These are phyloP conservation scores for Ophiostoma himal-ulmi DNA, from an alignment of 2,329 filamentous ascomycete genomes.

Conservation along the genomic window DNA sequence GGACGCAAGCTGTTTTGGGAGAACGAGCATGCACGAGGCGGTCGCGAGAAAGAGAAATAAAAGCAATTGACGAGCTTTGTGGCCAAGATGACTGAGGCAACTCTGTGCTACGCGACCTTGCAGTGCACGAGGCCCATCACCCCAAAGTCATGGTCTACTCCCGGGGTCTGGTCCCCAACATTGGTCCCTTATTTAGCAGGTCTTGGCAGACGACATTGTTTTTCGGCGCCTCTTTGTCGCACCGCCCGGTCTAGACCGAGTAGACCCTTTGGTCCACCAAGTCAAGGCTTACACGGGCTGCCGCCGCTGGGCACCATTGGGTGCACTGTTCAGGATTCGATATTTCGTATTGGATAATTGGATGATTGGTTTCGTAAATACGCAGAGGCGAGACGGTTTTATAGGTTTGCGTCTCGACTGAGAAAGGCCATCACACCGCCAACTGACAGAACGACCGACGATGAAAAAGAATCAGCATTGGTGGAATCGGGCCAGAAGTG, in stretches of 20 bases:
- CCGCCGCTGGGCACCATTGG: slow-evolving; percentile 15
- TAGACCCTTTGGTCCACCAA: slow-evolving; percentile 10
- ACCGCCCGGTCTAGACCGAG: slow-evolving; percentile 21
- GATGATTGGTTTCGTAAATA: not conserved
- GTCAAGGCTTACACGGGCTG: slow-evolving; percentile 14
- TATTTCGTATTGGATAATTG: not conserved
- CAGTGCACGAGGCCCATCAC: not conserved
- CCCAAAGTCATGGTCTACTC: not conserved
- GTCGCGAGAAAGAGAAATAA: not conserved
- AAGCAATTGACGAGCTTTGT: too few species aligned
- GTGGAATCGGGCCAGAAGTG: not conserved
- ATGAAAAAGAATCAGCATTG: not conserved
- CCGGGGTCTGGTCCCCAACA: not conserved
- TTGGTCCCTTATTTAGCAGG: not conserved
- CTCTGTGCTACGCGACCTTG: not conserved
- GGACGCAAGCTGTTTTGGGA: not conserved
- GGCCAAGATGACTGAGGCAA: too few species aligned
- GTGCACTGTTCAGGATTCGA: not conserved
- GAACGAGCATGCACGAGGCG: not conserved
- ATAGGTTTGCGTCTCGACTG: not conserved
- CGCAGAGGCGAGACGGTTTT: too few species aligned
- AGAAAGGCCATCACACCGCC: not conserved
- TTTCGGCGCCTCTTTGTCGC: not conserved
- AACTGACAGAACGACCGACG: not conserved
- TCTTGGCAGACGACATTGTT: not conserved